Conservation (phyloP, 768 basidiomycete genomes). For the Dacryopinax spathularia region DNA sequence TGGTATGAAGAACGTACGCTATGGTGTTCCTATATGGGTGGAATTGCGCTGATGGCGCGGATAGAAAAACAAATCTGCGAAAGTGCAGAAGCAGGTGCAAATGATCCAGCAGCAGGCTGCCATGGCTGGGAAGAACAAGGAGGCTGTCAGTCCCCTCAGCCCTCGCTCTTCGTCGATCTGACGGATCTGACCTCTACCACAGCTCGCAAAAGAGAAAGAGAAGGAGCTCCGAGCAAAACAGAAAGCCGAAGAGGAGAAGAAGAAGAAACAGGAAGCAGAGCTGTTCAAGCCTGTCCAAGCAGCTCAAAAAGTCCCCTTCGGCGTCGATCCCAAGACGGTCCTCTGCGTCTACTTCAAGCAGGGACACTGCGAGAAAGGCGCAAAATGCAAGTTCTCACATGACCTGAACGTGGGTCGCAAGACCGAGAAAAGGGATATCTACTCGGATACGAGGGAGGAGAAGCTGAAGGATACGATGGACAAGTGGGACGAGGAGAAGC, state of each 20-base stretch:
- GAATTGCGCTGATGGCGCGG: neutral
- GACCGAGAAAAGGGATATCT: conserved; percentile 89
- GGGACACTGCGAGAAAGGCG: conserved; percentile 85
- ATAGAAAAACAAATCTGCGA: conserved; percentile 88
- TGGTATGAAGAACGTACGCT: conserved; percentile 71
- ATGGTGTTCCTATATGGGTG: neutral
- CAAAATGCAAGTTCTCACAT: conserved; percentile 94
- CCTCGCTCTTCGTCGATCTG: neutral
- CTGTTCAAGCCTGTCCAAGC: conserved; percentile 62
- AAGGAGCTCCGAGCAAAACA: conserved; percentile 60
- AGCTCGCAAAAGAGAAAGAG: conserved; percentile 74
- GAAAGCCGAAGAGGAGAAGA: conserved; percentile 68
- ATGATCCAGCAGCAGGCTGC: conserved; percentile 65
- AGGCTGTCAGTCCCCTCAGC: conserved; percentile 25
- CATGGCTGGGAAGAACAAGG: conserved; percentile 64
- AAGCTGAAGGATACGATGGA: conserved; percentile 87
- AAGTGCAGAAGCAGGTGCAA: conserved; percentile 75
- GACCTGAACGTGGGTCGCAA: conserved; percentile 78
- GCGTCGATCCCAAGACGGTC: conserved; percentile 87
- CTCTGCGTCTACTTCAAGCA: conserved; percentile 88
- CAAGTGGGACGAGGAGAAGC: conserved; percentile 89
- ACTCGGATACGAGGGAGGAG: conserved; percentile 75
- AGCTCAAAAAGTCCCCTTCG: conserved; percentile 77
- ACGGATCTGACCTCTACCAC: conserved; percentile 6
- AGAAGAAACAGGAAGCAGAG: conserved; percentile 70